Percentiles rank a stretch among this genome's conserved stretches.
phyloP scores from a whole-genome alignment of 352 stramenopile species.

The Globisporangium apiculatum region DNA sequence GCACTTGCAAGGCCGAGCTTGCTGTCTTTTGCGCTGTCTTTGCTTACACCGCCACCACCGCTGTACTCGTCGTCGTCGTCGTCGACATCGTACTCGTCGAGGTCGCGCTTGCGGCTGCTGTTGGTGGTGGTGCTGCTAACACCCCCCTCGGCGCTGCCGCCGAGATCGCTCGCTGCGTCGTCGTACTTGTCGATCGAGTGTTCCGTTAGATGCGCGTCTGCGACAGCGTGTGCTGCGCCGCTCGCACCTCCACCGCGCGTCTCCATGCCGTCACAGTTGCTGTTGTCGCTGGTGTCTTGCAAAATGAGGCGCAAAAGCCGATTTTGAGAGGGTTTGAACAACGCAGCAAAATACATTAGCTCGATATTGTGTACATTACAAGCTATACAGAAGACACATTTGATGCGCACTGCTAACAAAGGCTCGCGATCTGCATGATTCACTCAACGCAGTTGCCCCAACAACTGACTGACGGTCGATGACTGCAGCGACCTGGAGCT shows the following conservation, averaged over 20 bases:
- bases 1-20: constrained; percentile 14
- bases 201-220: constrained; percentile 24
- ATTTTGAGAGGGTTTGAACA: background rate
- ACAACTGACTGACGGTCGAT: no score
- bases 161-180: constrained; percentile 20
- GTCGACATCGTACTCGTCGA: constrained; percentile 8
- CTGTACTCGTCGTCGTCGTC: background rate
- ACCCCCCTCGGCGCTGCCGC: constrained; percentile 3
- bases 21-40: constrained; percentile 22
- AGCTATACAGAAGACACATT: background rate
- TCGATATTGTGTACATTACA: background rate
- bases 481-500: no score
- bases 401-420: background rate
- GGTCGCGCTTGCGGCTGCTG: constrained; percentile 25
- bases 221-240: constrained; percentile 3
- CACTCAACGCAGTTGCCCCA: no score
- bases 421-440: no score
- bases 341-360: background rate
- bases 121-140: no score
- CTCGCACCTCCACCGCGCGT: background rate
- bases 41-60: constrained; percentile 14
- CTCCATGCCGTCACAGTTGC: background rate
- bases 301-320: no score
- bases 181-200: constrained; percentile 35
- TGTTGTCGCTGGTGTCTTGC: no score